Conservation (phyloP, 129 eudicot species). For the Rutidosis leptorrhynchoides region DNA sequence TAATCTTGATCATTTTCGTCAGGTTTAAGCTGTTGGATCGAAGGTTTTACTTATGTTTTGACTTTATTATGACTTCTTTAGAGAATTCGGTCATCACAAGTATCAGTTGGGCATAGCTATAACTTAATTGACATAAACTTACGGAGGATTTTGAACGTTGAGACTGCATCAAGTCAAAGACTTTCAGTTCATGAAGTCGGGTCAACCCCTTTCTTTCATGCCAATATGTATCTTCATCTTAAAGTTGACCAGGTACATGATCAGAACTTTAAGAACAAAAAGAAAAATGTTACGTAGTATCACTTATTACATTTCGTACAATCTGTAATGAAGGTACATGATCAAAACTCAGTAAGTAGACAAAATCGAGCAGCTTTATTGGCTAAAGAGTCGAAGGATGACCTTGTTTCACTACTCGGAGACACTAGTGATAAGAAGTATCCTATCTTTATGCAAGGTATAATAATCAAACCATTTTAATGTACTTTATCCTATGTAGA, state of each 20-base stretch:
- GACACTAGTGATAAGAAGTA: conserved; percentile 51
- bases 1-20: not conserved
- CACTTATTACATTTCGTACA: not conserved
- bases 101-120: conserved; percentile 86
- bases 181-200: conserved; percentile 56
- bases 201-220: conserved; percentile 86
- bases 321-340: conserved; percentile 51
- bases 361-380: conserved; percentile 72
- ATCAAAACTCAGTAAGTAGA: conserved; percentile 74
- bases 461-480: too few relatives aligned
- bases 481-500: too few relatives aligned
- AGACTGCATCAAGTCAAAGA: conserved; percentile 77
- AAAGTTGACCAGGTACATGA: conserved; percentile 65
- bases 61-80: conserved; percentile 24
- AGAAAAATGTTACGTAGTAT: too few relatives aligned
- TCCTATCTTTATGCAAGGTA: too few relatives aligned
- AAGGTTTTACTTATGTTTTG: conserved; percentile 13
- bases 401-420: conserved; percentile 67
- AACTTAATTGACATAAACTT: conserved; percentile 59
- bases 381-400: conserved; percentile 57
- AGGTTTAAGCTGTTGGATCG: not conserved
- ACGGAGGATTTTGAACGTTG: conserved; percentile 76
- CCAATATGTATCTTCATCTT: conserved; percentile 90
- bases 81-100: conserved; percentile 68
- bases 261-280: not conserved